A percentile compares a stretch with the other conserved stretches of the same genome.
Conservation (phyloP, 2,329 filamentous ascomycete genomes). For the Fusarium avenaceum region DNA sequence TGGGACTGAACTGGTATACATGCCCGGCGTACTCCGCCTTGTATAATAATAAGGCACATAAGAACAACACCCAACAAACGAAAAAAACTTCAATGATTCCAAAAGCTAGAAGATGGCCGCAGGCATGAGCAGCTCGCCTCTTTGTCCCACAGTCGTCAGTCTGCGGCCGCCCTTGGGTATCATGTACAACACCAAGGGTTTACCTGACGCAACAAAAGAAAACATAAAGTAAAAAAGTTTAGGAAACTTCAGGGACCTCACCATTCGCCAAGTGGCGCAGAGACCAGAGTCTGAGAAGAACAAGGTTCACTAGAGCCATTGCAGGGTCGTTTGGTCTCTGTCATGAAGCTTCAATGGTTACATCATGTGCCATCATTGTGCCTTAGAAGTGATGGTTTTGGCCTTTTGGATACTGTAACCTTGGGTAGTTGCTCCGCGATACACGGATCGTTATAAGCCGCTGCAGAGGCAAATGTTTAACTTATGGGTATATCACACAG, state of each 20-base stretch:
- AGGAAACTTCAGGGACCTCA: slow-evolving; percentile 34
- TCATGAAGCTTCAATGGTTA: slow-evolving; percentile 26
- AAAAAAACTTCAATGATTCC: slow-evolving; percentile 13
- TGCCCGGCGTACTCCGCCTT: slow-evolving; percentile 35
- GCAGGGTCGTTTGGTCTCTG: slow-evolving; percentile 10
- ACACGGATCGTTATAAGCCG: slow-evolving; percentile 31
- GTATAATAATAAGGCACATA: slow-evolving; percentile 8
- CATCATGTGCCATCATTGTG: slow-evolving; percentile 43
- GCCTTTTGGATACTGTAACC: slow-evolving; percentile 23
- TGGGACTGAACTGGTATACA: slow-evolving; percentile 28
- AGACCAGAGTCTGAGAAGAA: slow-evolving; percentile 25
- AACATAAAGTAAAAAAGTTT: slow-evolving; percentile 2
- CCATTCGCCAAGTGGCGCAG: slow-evolving; percentile 27
- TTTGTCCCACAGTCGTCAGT: slow-evolving; percentile 37
- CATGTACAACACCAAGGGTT: slow-evolving; percentile 29
- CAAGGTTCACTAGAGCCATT: slow-evolving; percentile 14
- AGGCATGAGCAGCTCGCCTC: slow-evolving; percentile 32
- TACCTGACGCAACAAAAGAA: slow-evolving; percentile 10
- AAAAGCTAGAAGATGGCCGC: slow-evolving; percentile 26
- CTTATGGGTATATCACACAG: slow-evolving; percentile 3
- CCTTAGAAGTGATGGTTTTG: slow-evolving; percentile 21
- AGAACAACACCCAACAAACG: slow-evolving; percentile 25
- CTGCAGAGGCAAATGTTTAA: slow-evolving; percentile 21
- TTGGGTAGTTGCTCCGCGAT: slow-evolving; percentile 27
- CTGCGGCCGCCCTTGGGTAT: slow-evolving; percentile 24